phyloP scores from a whole-genome alignment of 192 early-diverging fungal species.

The Coemansia sp. region DNA sequence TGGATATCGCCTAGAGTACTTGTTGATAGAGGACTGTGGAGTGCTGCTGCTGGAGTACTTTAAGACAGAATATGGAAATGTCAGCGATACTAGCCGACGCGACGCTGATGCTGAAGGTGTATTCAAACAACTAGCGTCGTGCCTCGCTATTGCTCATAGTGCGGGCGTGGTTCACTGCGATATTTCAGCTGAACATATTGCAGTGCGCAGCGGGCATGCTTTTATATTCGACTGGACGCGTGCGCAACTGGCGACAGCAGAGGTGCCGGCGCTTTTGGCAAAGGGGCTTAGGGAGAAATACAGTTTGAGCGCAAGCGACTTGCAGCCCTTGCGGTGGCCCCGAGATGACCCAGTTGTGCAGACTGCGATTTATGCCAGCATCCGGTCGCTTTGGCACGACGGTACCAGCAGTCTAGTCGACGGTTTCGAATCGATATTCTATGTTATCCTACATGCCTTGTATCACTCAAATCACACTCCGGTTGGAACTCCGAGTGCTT shows the following conservation, averaged over 20 bases:
- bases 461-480: not conserved
- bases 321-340: conserved; percentile 1
- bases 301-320: not conserved
- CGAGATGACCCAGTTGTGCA: not conserved
- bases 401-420: not conserved
- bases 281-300: not conserved
- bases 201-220: not conserved
- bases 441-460: conserved; percentile 5
- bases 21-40: conserved; percentile 22
- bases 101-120: not conserved
- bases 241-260: not conserved
- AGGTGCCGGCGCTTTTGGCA: not conserved
- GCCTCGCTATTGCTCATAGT: conserved; percentile 6
- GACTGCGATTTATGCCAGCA: conserved; percentile 9
- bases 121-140: not conserved
- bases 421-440: conserved; percentile 24
- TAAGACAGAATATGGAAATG: not conserved
- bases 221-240: conserved; percentile 24
- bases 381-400: conserved; percentile 9
- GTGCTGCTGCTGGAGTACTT: conserved; percentile 7
- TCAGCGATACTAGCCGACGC: not conserved
- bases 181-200: conserved; percentile 24
- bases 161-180: conserved; percentile 24
- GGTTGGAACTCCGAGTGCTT: not conserved
- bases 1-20: conserved; percentile 17